Evolutionary conservation across 192 early-diverging fungal species (phyloP), one percentile per base, ranked within the genome.

Genomic region (Radiomyces spectabilis): DNA sequence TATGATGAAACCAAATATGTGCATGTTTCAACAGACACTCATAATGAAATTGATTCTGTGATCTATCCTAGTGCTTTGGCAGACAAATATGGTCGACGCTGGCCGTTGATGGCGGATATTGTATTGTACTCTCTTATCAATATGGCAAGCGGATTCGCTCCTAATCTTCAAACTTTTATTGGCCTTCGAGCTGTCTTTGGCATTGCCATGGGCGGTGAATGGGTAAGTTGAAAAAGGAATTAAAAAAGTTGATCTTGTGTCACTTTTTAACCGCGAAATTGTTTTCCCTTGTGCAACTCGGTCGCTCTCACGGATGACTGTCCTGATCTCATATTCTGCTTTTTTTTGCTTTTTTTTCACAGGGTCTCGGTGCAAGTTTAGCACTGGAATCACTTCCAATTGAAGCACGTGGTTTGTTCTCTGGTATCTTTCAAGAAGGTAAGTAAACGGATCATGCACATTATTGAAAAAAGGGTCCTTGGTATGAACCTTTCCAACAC

Each of bases 341-440:
- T 15, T 54, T 43, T 12, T 42, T 21, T 43, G 31, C 44, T 53
- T 55, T 43, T 46, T 15, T 7, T 46, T 31, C 75, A 79, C 85
- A 86, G 87, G 87, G 85, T 13, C 75, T 89, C 18, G 80, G 83
- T 13, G 80, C 81, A 29, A 73, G 79, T 60, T 63, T 89, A 46
- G 83, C 87, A 1, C 76, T 89, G 78, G 87, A 89, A 67, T 60
- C 69, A 33, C 51, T 89, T 12, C 87, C 85, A 0, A 51, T 73
- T 12, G 80, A 85, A 63, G 65, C 76, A 52, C 71, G 85, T 33
- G 87, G 87, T 38, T 58, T 89, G 18, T 87, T 89, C 26, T 81
- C 84, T 5, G 87, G 87, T 25, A 84, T 89, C 25, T 71, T 87
- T 32, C 87, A 89, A 43, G 69, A 86, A 67, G 52, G 42, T 44